phyloP scores from a whole-genome alignment of 192 early-diverging fungal genomes.

The Entomortierella parvispora region DNA sequence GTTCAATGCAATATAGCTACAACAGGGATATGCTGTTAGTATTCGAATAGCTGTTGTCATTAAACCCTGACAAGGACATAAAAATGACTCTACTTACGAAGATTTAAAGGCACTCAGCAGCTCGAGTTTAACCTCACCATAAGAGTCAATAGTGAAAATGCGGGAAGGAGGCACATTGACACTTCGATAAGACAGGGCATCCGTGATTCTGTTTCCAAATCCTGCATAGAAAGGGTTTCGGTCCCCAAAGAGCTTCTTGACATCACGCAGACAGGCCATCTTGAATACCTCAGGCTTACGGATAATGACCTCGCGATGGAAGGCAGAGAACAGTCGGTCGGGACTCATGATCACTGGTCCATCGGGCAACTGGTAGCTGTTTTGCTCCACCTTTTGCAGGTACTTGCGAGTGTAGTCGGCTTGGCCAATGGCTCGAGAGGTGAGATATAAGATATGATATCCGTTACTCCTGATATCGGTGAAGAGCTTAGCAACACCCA shows the following conservation, averaged over 20 bases:
- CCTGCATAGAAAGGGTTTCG: constrained; percentile 93
- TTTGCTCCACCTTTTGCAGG: constrained; percentile 89
- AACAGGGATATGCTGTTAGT: neutral
- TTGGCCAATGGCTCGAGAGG: constrained; percentile 95
- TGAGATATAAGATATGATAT: constrained; percentile 95
- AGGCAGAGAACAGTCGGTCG: constrained; percentile 90
- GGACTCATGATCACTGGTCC: constrained; percentile 97
- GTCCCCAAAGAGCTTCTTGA: constrained; percentile 87
- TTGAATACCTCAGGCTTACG: constrained; percentile 97
- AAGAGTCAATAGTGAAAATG: constrained; percentile 96
- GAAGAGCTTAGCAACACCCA: constrained; percentile 95
- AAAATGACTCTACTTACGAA: constrained; percentile 62
- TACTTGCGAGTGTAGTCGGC: constrained; percentile 92
- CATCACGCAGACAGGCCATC: constrained; percentile 93
- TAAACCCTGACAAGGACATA: neutral
- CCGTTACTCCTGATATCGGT: constrained; percentile 94
- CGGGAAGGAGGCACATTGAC: constrained; percentile 93
- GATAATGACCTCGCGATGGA: constrained; percentile 95
- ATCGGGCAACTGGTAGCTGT: constrained; percentile 86
- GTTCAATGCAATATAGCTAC: constrained; percentile 81
- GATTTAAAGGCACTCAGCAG: constrained; percentile 85
- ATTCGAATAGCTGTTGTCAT: neutral
- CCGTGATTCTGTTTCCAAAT: constrained; percentile 97
- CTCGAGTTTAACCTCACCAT: constrained; percentile 92
- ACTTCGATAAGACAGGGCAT: constrained; percentile 93